Base-by-base conservation (phyloP, 805 yeast species). In the Starmerella stigmatis region DNA sequence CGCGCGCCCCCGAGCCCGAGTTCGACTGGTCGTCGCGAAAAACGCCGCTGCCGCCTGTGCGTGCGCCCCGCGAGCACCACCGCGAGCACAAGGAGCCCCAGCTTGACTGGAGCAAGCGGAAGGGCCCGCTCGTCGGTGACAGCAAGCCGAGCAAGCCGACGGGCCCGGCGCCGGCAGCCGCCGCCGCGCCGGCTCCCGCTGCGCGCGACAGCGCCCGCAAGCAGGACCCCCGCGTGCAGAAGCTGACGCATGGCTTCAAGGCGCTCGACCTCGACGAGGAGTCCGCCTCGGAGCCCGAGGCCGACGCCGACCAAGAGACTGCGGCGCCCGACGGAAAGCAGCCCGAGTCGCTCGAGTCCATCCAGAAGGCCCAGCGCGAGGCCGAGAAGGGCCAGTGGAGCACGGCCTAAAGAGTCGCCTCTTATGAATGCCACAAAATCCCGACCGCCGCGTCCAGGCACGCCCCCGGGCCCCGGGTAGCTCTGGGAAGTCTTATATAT, bases 21-120 rank as follows among this genome's bases (percentile, higher is more conserved):
- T 64, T 77, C 44, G 85, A 81, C 62, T 55, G 58, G 58, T 25
- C 40, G 19, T 32, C 35, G n/a, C 56, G 57, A 37, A 40, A 39
- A 23, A 40, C 32, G 27, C 50, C 48, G 28, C 38, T 51, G 28
- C 4, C 27, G 16, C 25, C 21, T 12, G 13, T 6, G 12, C 38
- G 46, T 30, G 46, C 31, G 19, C 42, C 25, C 16, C 26, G 33
- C 27, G 41, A 23, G 38, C 26, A 11, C 22, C 11, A 20, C 30
- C 29, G 26, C 44, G 38, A 33, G 36, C n/a, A 33, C 36, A 26
- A 15, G 19, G 23, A 26, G 20, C 43, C 43, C 11, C 68, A 44
- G 41, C 32, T 32, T 21, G 38, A 36, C 43, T 28, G 45, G 46
- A 57, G 63, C 55, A 35, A 35, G 29, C 39, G 39, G 29, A 7